A percentile compares a stretch with the other conserved stretches of the same genome.
These are phyloP conservation scores for Ogataea chonburiensis DNA, from an alignment of 805 yeast species.

Conservation along the genomic window DNA sequence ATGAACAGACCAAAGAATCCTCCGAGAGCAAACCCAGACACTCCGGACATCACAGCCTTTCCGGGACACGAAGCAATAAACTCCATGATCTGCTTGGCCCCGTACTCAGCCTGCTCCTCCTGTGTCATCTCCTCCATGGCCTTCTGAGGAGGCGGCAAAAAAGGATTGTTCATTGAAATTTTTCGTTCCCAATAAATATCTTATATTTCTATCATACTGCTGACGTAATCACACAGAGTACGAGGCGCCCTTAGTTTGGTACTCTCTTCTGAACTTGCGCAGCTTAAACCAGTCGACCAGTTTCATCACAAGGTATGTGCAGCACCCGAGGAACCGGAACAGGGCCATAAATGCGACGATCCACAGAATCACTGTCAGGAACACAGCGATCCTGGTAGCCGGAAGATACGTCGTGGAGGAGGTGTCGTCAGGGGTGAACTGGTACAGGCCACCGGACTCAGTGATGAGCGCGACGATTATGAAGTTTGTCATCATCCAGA, in stretches of 20 bases:
- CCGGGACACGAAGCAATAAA: conserved; percentile 95
- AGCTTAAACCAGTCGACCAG: conserved; percentile 21
- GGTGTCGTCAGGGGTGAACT: conserved; percentile 38
- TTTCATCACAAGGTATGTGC: conserved; percentile 48
- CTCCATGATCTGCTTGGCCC: conserved; percentile 78
- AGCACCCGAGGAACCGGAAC: conserved; percentile 76
- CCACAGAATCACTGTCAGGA: conserved; percentile 87
- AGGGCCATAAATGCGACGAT: conserved; percentile 88
- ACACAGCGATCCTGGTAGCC: conserved; percentile 52
- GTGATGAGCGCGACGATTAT: conserved; percentile 79
- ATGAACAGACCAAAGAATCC: conserved; percentile 94
- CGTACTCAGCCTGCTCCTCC: conserved; percentile 90
- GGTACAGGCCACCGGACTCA: conserved; percentile 75
- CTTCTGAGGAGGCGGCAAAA: conserved; percentile 44
- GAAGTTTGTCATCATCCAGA: conserved; percentile 88
- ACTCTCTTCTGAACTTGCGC: conserved; percentile 18
- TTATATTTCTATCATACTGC: neutral
- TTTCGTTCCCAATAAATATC: conserved; percentile 1
- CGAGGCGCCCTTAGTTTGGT: conserved; percentile 21
- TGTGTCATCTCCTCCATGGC: conserved; percentile 71
- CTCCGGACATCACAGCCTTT: conserved; percentile 87
- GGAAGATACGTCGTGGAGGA: conserved; percentile 33
- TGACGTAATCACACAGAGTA: conserved; percentile 13
- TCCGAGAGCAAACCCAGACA: conserved; percentile 89
- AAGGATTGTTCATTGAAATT: conserved; percentile 33